Evolutionary conservation across 2,329 filamentous ascomycete genomes (phyloP), one percentile per base, ranked within the genome.

Genomic region (Botrytis sinoallii): DNA sequence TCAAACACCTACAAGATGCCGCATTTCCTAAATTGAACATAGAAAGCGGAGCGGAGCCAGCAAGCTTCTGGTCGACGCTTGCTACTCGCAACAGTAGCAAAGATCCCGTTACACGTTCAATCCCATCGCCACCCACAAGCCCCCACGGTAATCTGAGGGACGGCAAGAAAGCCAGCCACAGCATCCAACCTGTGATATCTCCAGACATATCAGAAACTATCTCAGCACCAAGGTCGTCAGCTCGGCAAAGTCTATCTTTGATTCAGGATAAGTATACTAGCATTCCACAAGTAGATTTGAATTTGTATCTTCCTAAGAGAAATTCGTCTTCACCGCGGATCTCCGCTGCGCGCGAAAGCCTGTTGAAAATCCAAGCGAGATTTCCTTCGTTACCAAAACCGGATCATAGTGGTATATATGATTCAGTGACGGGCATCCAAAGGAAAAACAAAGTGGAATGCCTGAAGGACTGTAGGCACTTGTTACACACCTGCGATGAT

Each of bases 401-500:
- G 3, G 70, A 76, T 60, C 66, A 73, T 55, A 75, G 64, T n/a
- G 72, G 74, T 38, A 76, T 76, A 25, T 77, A 76, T 73, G 55
- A 61, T 18, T 60, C 42, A 25, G 35, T 76, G n/a, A 75, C 74
- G 29, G 76, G 75, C 9, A 71, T 35, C 57, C 25, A 25, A 16
- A 74, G 40, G 29, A 73, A 64, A 20, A 38, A 55, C 12, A 66
- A 25, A 22, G 16, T 48, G 18, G 57, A 61, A 12, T 65, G 40
- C n/a, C 48, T 38, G 59, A 68, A 68, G 22, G 42, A 66, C 59
- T 67, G 46, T 16, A 48, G 70, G 52, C 60, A 57, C 20, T 25
- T 46, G 29, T 44, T 59, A 20, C 74, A 77, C 42, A 42, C 70
- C 40, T 77, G 77, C 71, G 76, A 77, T 73, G 75, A 74, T 63